Evolutionary conservation across 768 basidiomycete species (phyloP).

Genomic region (Mycena sanguinolenta): DNA sequence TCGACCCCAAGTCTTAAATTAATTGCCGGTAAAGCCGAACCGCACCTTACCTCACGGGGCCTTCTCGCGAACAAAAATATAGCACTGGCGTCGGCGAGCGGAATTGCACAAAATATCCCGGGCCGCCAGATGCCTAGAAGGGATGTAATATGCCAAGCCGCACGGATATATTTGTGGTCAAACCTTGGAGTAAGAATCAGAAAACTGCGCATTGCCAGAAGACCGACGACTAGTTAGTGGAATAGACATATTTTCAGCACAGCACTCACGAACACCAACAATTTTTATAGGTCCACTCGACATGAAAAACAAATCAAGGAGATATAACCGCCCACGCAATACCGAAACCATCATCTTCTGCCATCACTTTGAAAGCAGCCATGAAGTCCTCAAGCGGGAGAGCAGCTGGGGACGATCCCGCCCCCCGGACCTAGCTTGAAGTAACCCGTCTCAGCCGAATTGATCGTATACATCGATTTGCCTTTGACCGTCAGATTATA

Average conservation of each 20-base stretch:
- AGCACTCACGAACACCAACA: too few species aligned
- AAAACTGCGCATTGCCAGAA: too few species aligned
- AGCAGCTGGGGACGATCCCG: neutral
- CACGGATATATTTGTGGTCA: too few species aligned
- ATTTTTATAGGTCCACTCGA: too few species aligned
- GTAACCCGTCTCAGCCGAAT: neutral
- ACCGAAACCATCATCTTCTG: neutral
- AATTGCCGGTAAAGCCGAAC: neutral
- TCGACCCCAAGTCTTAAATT: neutral
- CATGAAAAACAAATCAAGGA: neutral
- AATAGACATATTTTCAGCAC: too few species aligned
- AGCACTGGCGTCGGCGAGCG: conserved; percentile 5
- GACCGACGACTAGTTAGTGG: too few species aligned
- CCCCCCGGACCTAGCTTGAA: neutral
- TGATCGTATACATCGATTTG: conserved; percentile 11
- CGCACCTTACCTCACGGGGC: conserved; percentile 28
- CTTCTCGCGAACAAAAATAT: conserved; percentile 6
- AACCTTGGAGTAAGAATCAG: too few species aligned
- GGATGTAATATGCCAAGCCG: too few species aligned
- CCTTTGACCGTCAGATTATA: neutral
- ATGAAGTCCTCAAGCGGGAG: neutral
- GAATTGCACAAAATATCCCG: too few species aligned
- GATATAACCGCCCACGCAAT: neutral
- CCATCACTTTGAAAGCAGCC: neutral
- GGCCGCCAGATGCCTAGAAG: too few species aligned